Conservation (phyloP, 2,329 filamentous ascomycete species). For the Chaetoscypha palmicola region DNA sequence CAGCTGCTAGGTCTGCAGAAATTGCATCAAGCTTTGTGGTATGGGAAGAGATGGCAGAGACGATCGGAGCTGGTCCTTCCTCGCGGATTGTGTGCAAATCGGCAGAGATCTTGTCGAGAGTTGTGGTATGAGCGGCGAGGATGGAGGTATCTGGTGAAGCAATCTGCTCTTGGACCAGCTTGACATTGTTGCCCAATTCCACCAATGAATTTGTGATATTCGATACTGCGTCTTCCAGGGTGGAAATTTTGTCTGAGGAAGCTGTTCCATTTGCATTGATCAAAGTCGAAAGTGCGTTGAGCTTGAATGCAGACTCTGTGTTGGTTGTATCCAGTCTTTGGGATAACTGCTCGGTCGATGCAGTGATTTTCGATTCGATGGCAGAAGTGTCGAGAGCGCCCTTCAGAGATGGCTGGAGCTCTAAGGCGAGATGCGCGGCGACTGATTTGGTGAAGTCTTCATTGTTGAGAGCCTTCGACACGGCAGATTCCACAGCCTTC, state of each 20-base stretch:
- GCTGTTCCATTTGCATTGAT: slow-evolving; percentile 18
- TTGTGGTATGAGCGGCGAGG: slow-evolving; percentile 20
- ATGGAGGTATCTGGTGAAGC: slow-evolving; percentile 22
- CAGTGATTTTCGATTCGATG: slow-evolving; percentile 21
- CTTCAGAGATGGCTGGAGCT: slow-evolving; percentile 27
- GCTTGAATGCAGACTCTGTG: slow-evolving; percentile 18
- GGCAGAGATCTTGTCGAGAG: slow-evolving; percentile 23
- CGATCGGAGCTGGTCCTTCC: slow-evolving; percentile 12
- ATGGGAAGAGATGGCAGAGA: slow-evolving; percentile 13
- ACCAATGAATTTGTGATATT: slow-evolving; percentile 23
- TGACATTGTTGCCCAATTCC: slow-evolving; percentile 23
- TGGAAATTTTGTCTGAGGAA: slow-evolving; percentile 20
- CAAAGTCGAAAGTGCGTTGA: slow-evolving; percentile 20
- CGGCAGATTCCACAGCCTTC: slow-evolving; percentile 23
- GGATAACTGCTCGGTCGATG: slow-evolving; percentile 21
- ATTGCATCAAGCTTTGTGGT: slow-evolving; percentile 19
- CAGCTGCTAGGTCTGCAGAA: slow-evolving; percentile 18
- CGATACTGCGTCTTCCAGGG: slow-evolving; percentile 24
- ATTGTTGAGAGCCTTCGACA: slow-evolving; percentile 21
- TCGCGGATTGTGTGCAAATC: slow-evolving; percentile 17
- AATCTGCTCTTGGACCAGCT: slow-evolving; percentile 22
- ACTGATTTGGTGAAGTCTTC: slow-evolving; percentile 26
- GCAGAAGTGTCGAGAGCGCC: slow-evolving; percentile 22
- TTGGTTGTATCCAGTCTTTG: slow-evolving; percentile 21
- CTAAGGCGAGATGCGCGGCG: slow-evolving; percentile 23